Evolutionary conservation across 2,329 filamentous ascomycete species (phyloP).

Genomic region (Didymosphaeria variabile): DNA sequence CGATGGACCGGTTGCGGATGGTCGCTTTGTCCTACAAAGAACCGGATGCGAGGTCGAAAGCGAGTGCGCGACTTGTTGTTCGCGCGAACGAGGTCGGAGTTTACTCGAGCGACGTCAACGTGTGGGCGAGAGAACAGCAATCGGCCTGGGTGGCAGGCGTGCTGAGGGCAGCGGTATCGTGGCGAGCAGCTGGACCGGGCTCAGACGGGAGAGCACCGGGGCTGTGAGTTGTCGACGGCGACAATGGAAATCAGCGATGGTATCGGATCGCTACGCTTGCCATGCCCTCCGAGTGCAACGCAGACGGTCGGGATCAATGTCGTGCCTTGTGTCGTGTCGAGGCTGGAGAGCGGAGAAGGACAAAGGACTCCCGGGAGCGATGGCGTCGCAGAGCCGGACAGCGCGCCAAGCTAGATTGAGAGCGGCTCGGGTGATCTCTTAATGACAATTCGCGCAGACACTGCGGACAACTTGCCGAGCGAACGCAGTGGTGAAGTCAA

Average conservation of each 20-base stretch:
- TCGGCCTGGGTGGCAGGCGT: conserved; percentile 15
- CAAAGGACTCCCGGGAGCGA: conserved; percentile 12
- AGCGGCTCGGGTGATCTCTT: conserved; percentile 21
- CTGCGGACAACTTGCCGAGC: conserved; percentile 20
- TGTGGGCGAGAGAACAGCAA: background rate
- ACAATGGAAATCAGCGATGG: conserved; percentile 29
- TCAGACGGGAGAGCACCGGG: conserved; percentile 21
- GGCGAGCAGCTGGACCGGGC: conserved; percentile 33
- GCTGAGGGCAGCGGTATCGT: conserved; percentile 36
- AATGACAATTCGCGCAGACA: conserved; percentile 26
- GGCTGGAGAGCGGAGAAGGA: conserved; percentile 12
- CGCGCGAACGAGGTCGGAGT: background rate
- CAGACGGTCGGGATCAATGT: conserved; percentile 19
- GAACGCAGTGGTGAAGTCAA: conserved; percentile 17
- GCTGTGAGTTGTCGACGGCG: conserved; percentile 23
- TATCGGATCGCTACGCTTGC: conserved; percentile 25
- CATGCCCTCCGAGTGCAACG: conserved; percentile 33
- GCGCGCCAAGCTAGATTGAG: conserved; percentile 12
- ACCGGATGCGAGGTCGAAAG: conserved; percentile 15
- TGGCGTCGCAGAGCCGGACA: conserved; percentile 13
- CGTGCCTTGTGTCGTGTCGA: conserved; percentile 5
- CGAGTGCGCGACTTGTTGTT: conserved; percentile 2
- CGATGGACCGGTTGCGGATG: conserved; percentile 22
- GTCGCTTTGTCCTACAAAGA: conserved; percentile 22
- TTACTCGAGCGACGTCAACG: background rate